These are phyloP conservation scores for Bipolaris sorokiniana DNA, from an alignment of 2,329 filamentous ascomycete species.

Conservation along the genomic window DNA sequence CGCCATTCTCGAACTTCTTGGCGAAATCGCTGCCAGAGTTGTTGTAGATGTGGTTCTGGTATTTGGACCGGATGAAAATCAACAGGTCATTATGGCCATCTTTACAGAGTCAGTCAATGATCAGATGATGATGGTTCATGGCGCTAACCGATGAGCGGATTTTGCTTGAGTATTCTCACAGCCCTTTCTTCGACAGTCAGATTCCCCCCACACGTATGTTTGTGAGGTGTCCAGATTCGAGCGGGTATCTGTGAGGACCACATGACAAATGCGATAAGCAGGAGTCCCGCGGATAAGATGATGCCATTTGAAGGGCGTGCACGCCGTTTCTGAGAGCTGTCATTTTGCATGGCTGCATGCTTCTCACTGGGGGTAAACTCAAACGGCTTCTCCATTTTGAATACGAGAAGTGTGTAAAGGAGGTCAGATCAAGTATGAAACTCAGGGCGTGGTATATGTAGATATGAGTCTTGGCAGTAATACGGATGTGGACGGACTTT, in stretches of 20 bases:
- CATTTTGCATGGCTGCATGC: neutral
- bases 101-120: constrained; percentile 46
- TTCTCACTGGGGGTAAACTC: neutral
- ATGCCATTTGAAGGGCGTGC: neutral
- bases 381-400: constrained; percentile 19
- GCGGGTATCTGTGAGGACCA: constrained; percentile 10
- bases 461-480: constrained; percentile 6
- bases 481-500: constrained; percentile 16
- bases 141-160: constrained; percentile 51
- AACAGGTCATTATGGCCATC: constrained; percentile 92
- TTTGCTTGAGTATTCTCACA: constrained; percentile 44
- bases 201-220: constrained; percentile 1
- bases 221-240: constrained; percentile 1
- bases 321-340: constrained; percentile 1
- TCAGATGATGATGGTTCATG: neutral
- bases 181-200: constrained; percentile 42
- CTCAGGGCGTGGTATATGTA: constrained; percentile 1
- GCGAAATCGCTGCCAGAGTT: constrained; percentile 65
- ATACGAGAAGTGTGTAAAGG: neutral
- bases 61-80: constrained; percentile 69
- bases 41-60: constrained; percentile 78
- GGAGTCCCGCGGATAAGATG: constrained; percentile 7
- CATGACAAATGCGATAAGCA: constrained; percentile 14
- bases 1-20: constrained; percentile 74
- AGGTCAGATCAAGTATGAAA: neutral